Conservation (phyloP, 2,329 filamentous ascomycete genomes). For the Xylaria sp. region DNA sequence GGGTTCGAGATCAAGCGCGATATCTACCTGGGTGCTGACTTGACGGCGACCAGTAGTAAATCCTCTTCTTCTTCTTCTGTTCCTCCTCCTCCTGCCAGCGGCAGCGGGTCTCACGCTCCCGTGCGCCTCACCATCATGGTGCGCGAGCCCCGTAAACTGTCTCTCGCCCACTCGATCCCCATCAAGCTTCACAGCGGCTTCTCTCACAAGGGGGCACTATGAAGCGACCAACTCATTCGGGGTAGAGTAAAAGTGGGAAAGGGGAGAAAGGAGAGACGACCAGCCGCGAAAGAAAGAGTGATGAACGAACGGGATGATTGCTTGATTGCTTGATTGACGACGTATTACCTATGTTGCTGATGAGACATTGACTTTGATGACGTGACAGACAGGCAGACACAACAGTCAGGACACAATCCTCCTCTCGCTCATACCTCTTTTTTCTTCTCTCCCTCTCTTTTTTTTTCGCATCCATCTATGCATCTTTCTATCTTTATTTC, state of each 20-base stretch:
- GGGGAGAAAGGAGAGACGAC: neutral
- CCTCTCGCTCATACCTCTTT: conserved; percentile 14
- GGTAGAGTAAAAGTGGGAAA: conserved; percentile 29
- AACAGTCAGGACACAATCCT: conserved; percentile 25
- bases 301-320: conserved; percentile 13
- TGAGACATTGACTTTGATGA: conserved; percentile 37
- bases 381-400: conserved; percentile 31
- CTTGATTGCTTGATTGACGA: too few species aligned
- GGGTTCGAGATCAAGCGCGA: conserved; percentile 74
- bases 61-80: neutral
- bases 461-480: neutral
- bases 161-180: conserved; percentile 49
- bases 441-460: conserved; percentile 10
- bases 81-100: neutral
- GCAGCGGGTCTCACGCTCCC: conserved; percentile 51
- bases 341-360: conserved; percentile 27
- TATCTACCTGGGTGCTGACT: conserved; percentile 62
- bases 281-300: neutral
- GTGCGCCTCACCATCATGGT: conserved; percentile 84
- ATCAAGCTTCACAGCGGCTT: conserved; percentile 49
- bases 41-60: conserved; percentile 28
- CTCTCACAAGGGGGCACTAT: conserved; percentile 34
- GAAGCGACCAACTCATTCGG: conserved; percentile 5
- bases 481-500: neutral
- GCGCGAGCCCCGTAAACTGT: conserved; percentile 68